These are phyloP conservation scores for Amanita muscaria DNA, from an alignment of 768 basidiomycete species.

Conservation along the genomic window DNA sequence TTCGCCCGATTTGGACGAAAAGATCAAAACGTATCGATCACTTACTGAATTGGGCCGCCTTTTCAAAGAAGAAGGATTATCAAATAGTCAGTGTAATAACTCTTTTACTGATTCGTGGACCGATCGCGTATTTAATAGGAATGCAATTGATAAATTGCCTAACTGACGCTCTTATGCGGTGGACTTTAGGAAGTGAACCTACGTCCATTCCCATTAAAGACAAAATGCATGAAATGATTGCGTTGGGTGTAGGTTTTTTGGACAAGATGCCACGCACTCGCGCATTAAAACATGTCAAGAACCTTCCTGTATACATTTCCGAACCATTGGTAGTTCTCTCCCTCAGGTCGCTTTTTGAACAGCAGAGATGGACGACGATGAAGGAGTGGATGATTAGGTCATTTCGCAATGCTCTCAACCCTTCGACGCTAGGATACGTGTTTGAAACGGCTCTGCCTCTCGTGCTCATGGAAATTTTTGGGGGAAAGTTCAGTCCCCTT, in stretches of 20 bases:
- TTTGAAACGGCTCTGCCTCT: slow-evolving; percentile 1
- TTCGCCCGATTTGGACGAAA: too few relatives aligned
- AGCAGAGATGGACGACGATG: slow-evolving; percentile 4
- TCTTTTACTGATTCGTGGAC: too few relatives aligned
- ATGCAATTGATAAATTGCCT: background rate
- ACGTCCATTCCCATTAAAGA: background rate
- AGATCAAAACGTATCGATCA: too few relatives aligned
- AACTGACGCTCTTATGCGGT: background rate
- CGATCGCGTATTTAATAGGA: background rate
- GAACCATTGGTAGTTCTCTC: slow-evolving; percentile 13
- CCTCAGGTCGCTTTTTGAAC: slow-evolving; percentile 9
- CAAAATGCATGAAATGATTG: background rate
- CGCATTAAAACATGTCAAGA: background rate
- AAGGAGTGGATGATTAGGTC: slow-evolving; percentile 1
- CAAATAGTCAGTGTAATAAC: too few relatives aligned
- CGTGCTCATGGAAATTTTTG: slow-evolving; percentile 8
- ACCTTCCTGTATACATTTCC: slow-evolving; percentile 11
- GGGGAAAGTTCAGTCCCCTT: slow-evolving; percentile 4
- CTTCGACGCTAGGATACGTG: background rate
- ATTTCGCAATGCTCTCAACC: slow-evolving; percentile 5
- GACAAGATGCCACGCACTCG: background rate
- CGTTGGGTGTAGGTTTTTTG: background rate
- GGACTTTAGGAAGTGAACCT: slow-evolving; percentile 1
- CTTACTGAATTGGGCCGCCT: too few relatives aligned
- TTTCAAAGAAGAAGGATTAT: too few relatives aligned